Percentiles rank a stretch among this genome's conserved stretches.
Conservation (phyloP, 495 filamentous ascomycete genomes). For the Bryoglossum gracile region DNA sequence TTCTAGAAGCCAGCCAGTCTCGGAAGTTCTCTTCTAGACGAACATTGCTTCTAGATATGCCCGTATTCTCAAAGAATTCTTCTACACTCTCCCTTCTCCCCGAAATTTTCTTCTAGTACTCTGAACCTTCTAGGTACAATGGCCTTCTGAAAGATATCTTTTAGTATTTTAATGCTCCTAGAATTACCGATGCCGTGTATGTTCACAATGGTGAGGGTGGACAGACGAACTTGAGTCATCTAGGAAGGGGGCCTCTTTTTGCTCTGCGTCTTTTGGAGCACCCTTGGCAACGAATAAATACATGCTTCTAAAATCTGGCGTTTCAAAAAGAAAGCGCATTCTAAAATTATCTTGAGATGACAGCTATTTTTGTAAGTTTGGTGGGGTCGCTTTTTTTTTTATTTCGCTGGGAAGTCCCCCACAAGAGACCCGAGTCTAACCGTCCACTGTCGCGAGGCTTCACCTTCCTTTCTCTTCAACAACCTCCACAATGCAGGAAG, state of each 20-base stretch:
- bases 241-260: neutral
- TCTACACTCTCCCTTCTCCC: neutral
- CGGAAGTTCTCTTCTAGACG: neutral
- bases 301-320: no score
- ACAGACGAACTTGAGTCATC: neutral
- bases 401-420: constrained; percentile 3
- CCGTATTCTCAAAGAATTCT: neutral
- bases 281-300: neutral
- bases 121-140: neutral
- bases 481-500: constrained; percentile 5
- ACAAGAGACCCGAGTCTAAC: constrained; percentile 4
- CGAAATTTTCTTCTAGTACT: neutral
- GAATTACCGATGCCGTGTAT: neutral
- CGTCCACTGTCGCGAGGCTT: constrained; percentile 6
- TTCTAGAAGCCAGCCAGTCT: no score
- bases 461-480: constrained; percentile 9
- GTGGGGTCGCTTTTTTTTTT: neutral
- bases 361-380: constrained; percentile 2
- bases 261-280: neutral
- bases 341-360: constrained; percentile 1
- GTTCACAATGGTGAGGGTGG: neutral
- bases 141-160: neutral
- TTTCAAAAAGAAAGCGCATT: no score
- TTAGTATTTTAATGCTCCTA: neutral
- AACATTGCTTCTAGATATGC: neutral